A percentile compares a stretch with the other conserved stretches of the same genome.
Conservation (phyloP, 495 filamentous ascomycete genomes). For the Xylaria intraflava region DNA sequence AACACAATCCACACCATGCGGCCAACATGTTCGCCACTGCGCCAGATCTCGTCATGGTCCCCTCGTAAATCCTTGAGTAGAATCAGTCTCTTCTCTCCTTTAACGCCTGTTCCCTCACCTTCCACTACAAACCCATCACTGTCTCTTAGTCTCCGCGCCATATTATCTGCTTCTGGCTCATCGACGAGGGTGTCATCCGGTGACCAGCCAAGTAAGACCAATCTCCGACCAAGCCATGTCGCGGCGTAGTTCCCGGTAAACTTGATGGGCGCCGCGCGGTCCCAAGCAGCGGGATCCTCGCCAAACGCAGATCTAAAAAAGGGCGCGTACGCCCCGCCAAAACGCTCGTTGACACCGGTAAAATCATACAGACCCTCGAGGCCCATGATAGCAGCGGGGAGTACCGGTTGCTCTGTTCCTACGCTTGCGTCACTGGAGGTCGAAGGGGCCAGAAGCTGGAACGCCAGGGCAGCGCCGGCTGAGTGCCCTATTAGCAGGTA, state of each 20-base stretch:
- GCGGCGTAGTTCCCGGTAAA: constrained; percentile 28
- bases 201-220: constrained; percentile 56
- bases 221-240: constrained; percentile 31
- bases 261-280: constrained; percentile 20
- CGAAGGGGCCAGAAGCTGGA: constrained; percentile 49
- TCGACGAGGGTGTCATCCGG: constrained; percentile 51
- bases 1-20: constrained; percentile 14
- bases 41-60: constrained; percentile 51
- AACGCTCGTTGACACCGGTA: constrained; percentile 18
- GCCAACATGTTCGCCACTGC: constrained; percentile 18
- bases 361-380: constrained; percentile 29
- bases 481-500: constrained; percentile 73
- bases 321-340: constrained; percentile 15
- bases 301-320: constrained; percentile 23
- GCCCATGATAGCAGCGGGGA: constrained; percentile 20
- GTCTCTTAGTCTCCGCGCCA: constrained; percentile 26
- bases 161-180: constrained; percentile 51
- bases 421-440: constrained; percentile 20
- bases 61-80: constrained; percentile 45
- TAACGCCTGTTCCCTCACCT: constrained; percentile 26
- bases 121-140: constrained; percentile 5
- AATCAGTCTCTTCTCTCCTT: constrained; percentile 24
- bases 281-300: constrained; percentile 17
- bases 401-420: constrained; percentile 33
- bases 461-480: constrained; percentile 66